Evolutionary conservation across 495 filamentous ascomycete species (phyloP), one percentile per base, ranked within the genome.

Genomic region (Corynascus novoguineensis): DNA sequence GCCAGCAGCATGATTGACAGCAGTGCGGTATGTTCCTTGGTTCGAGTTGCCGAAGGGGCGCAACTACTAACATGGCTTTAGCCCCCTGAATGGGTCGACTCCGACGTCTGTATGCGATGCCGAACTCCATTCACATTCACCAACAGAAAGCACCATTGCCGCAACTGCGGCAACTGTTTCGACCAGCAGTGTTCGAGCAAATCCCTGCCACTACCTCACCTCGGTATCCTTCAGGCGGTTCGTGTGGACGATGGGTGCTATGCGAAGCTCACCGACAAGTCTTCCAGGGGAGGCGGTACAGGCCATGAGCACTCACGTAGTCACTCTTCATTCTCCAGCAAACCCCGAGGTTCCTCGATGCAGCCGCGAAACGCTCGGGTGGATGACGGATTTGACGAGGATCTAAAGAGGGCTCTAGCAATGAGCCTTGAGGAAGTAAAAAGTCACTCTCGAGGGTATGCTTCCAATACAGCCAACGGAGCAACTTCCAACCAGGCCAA

Each of bases 61-160:
- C 40, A 35, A 4, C 45, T n/a, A 37, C 55, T 60, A 34, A 59
- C 50, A 41, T n/a, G 50, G 19, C 25, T 47, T n/a, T 60, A 96
- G 92, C 93, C 93, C 4, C 93, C 93, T 4, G 93, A 97, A 70
- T 98, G 93, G 93, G 86, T 86, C 29, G 95, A 98, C 71, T 96
- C 92, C 1, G 93, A 98, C 63, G 93, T 98, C 24, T 98, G 93
- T 66, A 97, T 98, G 93, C 84, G 93, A 68, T 98, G 93, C 64
- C 83, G 93, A 56, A 96, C 92, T 22, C 70, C 90, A 6, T 98
- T 98, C 65, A 96, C 89, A 32, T 97, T 97, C 66, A 97, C 90
- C 56, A 98, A 98, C 68, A 83, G 93, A 64, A 98, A 97, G 63
- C 93, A 98, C 64, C 93, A 98, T 70, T 98, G 93, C 64, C 83